phyloP scores from a whole-genome alignment of 2,329 filamentous ascomycete genomes.

The Aspergillus flavus region DNA sequence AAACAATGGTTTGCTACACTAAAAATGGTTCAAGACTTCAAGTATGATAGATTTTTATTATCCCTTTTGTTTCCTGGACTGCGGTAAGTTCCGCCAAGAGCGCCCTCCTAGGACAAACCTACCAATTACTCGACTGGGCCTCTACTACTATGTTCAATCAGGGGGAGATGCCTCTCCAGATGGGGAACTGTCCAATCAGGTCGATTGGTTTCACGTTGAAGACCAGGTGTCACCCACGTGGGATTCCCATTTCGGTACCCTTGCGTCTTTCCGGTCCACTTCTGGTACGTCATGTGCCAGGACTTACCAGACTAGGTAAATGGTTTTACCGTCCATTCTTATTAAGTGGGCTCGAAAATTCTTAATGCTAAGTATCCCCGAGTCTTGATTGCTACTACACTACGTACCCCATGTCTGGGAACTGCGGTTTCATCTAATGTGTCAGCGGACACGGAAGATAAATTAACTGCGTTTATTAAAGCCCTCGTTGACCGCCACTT shows the following conservation, averaged over 20 bases:
- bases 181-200: background rate
- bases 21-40: background rate
- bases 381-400: no score
- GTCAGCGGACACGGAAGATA: background rate
- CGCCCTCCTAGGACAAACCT: background rate
- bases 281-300: background rate
- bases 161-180: background rate
- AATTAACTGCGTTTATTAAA: background rate
- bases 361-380: background rate
- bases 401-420: background rate
- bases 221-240: constrained; percentile 2
- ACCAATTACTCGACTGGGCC: background rate
- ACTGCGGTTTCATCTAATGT: background rate
- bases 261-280: background rate
- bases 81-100: background rate
- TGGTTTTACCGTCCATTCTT: background rate
- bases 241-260: background rate
- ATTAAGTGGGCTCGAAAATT: background rate
- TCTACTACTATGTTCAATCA: background rate
- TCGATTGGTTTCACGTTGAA: background rate
- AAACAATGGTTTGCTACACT: constrained; percentile 3
- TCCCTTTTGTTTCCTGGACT: background rate
- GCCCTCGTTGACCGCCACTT: background rate
- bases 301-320: background rate
- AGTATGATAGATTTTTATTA: background rate